Conservation (phyloP, 352 stramenopile species). For the Thraustotheca clavata region DNA sequence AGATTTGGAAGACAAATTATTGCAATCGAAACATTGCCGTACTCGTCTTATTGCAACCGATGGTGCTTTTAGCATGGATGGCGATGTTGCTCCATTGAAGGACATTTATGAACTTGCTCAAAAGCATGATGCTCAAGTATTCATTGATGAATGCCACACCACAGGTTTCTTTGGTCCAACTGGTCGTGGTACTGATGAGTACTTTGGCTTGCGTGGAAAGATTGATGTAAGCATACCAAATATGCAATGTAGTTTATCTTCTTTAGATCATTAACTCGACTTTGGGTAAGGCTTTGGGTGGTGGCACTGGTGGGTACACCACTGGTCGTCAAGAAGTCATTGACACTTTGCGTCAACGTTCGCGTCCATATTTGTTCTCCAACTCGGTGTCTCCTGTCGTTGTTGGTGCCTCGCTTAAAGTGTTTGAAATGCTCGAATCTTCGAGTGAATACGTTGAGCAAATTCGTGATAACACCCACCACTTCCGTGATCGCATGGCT, state of each 20-base stretch:
- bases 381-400: slow-evolving; percentile 90
- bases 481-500: slow-evolving; percentile 89
- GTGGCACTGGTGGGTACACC: slow-evolving; percentile 90
- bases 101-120: slow-evolving; percentile 86
- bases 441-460: slow-evolving; percentile 83
- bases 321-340: slow-evolving; percentile 85
- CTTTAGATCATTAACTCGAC: slow-evolving; percentile 89
- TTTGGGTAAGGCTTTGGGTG: slow-evolving; percentile 90
- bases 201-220: slow-evolving; percentile 81
- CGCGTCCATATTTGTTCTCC: slow-evolving; percentile 91
- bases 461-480: slow-evolving; percentile 85
- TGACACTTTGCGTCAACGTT: slow-evolving; percentile 85
- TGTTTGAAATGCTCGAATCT: slow-evolving; percentile 89
- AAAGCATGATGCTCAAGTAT: slow-evolving; percentile 89
- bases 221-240: slow-evolving; percentile 44
- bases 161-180: slow-evolving; percentile 91
- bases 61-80: slow-evolving; percentile 93
- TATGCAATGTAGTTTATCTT: not conserved
- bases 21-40: slow-evolving; percentile 84
- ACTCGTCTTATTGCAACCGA: slow-evolving; percentile 89
- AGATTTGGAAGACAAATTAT: slow-evolving; percentile 86
- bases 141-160: slow-evolving; percentile 92
- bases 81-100: slow-evolving; percentile 86
- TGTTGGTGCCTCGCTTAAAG: slow-evolving; percentile 87
- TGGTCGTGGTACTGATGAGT: slow-evolving; percentile 88